A percentile compares a stretch with the other conserved stretches of the same genome.
Evolutionary conservation across 1,284 basidiomycete species (phyloP).

Genomic region (Sporisorium exsertum): DNA sequence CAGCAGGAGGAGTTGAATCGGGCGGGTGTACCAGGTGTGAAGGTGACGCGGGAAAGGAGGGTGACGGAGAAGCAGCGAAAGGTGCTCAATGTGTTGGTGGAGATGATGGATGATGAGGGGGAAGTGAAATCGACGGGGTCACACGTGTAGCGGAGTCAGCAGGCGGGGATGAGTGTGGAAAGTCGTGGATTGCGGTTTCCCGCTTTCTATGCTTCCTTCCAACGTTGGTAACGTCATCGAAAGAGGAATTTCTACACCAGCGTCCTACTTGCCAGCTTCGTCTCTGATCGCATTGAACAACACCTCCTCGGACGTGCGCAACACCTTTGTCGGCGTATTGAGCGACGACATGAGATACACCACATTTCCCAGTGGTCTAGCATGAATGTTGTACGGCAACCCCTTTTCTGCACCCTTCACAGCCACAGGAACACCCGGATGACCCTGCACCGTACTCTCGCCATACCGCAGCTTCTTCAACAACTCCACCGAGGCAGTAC

Average conservation of each 20-base stretch:
- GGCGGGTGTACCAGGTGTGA: constrained; percentile 20
- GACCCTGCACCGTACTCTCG: constrained; percentile 24
- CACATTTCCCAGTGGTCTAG: constrained; percentile 88
- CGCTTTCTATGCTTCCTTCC: not conserved
- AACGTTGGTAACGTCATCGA: not conserved
- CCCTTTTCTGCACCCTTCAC: constrained; percentile 21
- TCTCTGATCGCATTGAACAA: constrained; percentile 22
- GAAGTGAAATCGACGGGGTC: not conserved
- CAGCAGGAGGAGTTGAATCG: constrained; percentile 28
- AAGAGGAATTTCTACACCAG: not conserved
- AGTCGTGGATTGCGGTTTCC: not conserved
- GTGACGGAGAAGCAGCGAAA: constrained; percentile 28
- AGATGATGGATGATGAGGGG: constrained; percentile 35
- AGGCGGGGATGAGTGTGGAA: not conserved
- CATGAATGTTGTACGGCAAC: constrained; percentile 80
- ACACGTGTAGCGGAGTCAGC: not conserved
- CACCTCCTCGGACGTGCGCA: constrained; percentile 58
- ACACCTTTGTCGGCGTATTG: constrained; percentile 74
- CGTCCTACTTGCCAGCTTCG: not conserved
- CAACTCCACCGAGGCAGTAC: constrained; percentile 46
- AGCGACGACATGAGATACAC: constrained; percentile 95
- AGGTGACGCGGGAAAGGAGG: constrained; percentile 8
- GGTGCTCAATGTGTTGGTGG: constrained; percentile 25
- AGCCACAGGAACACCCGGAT: constrained; percentile 32
- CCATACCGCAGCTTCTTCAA: constrained; percentile 44